Percentiles rank a stretch among this genome's conserved stretches.
Conservation (phyloP, 768 basidiomycete species). For the Phaeotremella fagi region DNA sequence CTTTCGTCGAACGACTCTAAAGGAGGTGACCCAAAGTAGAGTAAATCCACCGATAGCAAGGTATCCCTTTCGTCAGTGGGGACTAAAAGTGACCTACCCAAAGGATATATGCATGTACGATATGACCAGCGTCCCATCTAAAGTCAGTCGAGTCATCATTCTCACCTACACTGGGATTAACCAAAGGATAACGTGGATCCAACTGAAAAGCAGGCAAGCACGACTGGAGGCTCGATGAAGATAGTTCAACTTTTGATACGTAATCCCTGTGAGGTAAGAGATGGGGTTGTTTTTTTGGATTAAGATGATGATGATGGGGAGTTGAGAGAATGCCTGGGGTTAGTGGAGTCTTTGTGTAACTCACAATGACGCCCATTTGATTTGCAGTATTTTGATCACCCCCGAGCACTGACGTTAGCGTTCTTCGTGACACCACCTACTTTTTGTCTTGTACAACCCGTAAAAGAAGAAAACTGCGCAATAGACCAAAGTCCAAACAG, state of each 20-base stretch:
- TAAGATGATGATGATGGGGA: conserved; percentile 58
- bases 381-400: conserved; percentile 11
- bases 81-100: conserved; percentile 15
- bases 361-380: conserved; percentile 22
- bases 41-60: conserved; percentile 33
- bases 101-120: conserved; percentile 14
- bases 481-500: conserved; percentile 25
- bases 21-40: conserved; percentile 28
- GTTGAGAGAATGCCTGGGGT: conserved; percentile 49
- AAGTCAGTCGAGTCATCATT: not conserved
- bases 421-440: conserved; percentile 11
- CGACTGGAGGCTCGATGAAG: conserved; percentile 46
- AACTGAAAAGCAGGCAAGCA: conserved; percentile 31
- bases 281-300: conserved; percentile 61
- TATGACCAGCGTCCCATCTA: not conserved
- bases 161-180: conserved; percentile 17
- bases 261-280: conserved; percentile 56
- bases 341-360: not conserved
- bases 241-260: conserved; percentile 55
- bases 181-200: conserved; percentile 33
- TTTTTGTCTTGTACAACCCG: conserved; percentile 3
- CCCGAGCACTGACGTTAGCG: conserved; percentile 6
- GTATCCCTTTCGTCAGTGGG: conserved; percentile 11
- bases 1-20: conserved; percentile 32
- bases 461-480: conserved; percentile 11